phyloP scores from a whole-genome alignment of 352 stramenopile genomes.

The Thalassiosira mediterranea region DNA sequence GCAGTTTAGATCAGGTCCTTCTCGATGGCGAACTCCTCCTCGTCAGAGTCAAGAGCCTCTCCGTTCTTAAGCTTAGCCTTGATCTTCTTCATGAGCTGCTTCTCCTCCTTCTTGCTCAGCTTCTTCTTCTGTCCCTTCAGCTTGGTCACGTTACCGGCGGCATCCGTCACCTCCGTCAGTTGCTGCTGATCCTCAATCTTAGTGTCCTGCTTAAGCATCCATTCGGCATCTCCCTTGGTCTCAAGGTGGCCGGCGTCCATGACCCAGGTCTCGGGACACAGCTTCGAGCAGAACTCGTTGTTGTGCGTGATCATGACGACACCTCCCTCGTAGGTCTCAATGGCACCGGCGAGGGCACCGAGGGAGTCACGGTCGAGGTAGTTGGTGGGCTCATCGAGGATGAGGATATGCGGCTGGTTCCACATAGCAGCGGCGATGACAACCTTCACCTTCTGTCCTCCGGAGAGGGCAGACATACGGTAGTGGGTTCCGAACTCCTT shows the following conservation, averaged over 20 bases:
- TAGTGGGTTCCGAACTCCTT: conserved; percentile 96
- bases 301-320: conserved; percentile 98
- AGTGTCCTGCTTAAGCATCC: conserved; percentile 87
- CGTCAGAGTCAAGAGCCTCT: conserved; percentile 77
- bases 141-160: conserved; percentile 85
- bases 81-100: conserved; percentile 85
- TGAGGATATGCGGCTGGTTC: conserved; percentile 96
- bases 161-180: conserved; percentile 86
- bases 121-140: conserved; percentile 86
- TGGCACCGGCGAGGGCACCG: conserved; percentile 93
- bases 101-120: conserved; percentile 87
- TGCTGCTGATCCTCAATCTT: conserved; percentile 86
- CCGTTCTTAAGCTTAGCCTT: conserved; percentile 87
- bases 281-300: conserved; percentile 96
- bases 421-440: conserved; percentile 97
- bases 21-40: conserved; percentile 86
- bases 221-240: conserved; percentile 86
- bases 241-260: conserved; percentile 87
- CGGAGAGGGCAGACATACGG: conserved; percentile 96
- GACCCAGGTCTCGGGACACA: conserved; percentile 95
- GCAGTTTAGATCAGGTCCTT: conserved; percentile 85
- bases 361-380: conserved; percentile 97
- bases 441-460: conserved; percentile 99
- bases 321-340: conserved; percentile 96
- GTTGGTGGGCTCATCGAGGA: conserved; percentile 94